These are phyloP conservation scores for Angomonas desouzai DNA, from an alignment of 208 protist genomes.

Conservation along the genomic window DNA sequence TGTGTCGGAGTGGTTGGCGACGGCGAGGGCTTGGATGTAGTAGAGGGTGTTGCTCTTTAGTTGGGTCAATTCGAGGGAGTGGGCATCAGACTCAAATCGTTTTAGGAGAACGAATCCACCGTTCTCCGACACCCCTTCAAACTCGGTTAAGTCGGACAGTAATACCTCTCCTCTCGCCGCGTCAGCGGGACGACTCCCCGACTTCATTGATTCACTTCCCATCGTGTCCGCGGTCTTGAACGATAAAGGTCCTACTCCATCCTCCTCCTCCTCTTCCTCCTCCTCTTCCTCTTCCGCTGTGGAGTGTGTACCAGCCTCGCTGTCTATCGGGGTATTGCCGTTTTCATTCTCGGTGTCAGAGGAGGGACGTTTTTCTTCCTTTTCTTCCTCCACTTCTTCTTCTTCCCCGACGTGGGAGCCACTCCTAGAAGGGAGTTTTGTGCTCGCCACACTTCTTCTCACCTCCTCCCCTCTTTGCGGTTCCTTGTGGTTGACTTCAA, in stretches of 20 bases:
- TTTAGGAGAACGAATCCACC: slow-evolving; percentile 26
- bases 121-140: slow-evolving; percentile 16
- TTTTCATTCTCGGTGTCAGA: slow-evolving; percentile 7
- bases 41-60: slow-evolving; percentile 63
- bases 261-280: neutral
- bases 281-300: neutral
- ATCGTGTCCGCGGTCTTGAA: neutral
- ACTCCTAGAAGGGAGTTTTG: neutral
- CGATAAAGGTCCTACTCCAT: too few relatives aligned
- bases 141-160: slow-evolving; percentile 22
- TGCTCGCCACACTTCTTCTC: neutral
- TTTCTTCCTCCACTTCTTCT: neutral
- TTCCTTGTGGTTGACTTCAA: neutral
- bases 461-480: neutral
- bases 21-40: slow-evolving; percentile 73
- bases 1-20: slow-evolving; percentile 35
- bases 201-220: neutral
- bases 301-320: neutral
- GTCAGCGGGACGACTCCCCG: neutral
- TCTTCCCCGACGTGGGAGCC: too few relatives aligned
- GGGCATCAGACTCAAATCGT: slow-evolving; percentile 17
- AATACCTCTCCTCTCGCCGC: slow-evolving; percentile 22
- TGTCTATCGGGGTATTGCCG: neutral
- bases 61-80: slow-evolving; percentile 23
- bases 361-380: neutral